Base-by-base conservation (phyloP, 2,329 filamentous ascomycete genomes). In the Aureobasidium zeae region DNA sequence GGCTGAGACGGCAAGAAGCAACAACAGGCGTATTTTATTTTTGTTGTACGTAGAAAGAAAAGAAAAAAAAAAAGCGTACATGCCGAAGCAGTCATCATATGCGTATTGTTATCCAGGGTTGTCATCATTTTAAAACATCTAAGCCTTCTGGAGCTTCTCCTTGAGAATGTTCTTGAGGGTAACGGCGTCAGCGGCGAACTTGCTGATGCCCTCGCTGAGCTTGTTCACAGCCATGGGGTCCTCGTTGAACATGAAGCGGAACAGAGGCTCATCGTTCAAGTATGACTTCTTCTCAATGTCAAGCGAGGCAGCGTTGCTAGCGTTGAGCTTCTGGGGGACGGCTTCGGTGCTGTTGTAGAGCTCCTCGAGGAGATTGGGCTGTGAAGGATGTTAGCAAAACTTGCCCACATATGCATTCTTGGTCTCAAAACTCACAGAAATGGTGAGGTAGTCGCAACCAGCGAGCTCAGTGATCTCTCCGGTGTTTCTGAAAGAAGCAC, bases 211-310 rank as follows among this genome's bases (percentile, higher is more conserved):
- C 73, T 98, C 91, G 51, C 88, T 85, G 58, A 98, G 81, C 83
- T 98, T 98, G 82, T 96, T 88, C 55, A 94, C 86, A 52, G 86
- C 91, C 91, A 98, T 98, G 68, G 89, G 83, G 63, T 98, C 87
- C 77, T 98, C 91, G 77, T 98, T 98, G 81, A 98, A 94, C 71
- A 88, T 84, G 75, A 95, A 98, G 67, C 91, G 87, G 88, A 96
- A 98, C 37, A 69, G 62, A 43, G 87, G 60, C 78, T 98, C 91
- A 69, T 91, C 74, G 63, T 82, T 78, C 69, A 98, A 82, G 78
- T 94, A 98, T 47, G 72, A 72, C 75, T 84, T 85, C 84, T 87
- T 94, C 73, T 83, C 70, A 55, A 98, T 77, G 68, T 91, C 68
- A 53, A 91, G 76, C 46, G 70, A 64, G 54, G 66, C 49, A 49